Evolutionary conservation across 768 basidiomycete genomes (phyloP).

Genomic region (Russula griseocarnosa): DNA sequence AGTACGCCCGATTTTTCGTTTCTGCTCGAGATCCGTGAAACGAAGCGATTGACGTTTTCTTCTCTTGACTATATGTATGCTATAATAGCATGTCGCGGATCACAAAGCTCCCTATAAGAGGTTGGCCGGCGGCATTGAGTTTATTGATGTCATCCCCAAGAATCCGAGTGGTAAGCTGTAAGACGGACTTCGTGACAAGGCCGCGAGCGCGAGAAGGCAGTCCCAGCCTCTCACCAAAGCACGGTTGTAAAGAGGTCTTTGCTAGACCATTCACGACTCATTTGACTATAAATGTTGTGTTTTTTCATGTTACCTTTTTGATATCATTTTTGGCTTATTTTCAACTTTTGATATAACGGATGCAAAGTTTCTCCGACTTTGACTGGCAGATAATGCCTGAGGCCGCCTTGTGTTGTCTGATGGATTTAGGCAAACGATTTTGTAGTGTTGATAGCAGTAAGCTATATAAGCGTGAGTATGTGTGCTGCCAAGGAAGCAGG

Average conservation of each 20-base stretch:
- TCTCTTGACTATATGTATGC: neutral
- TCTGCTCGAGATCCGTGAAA: neutral
- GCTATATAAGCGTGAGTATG: neutral
- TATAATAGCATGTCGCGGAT: slow-evolving; percentile 35
- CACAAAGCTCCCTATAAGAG: slow-evolving; percentile 38
- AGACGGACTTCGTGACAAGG: slow-evolving; percentile 33
- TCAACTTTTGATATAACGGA: neutral
- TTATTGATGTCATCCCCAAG: slow-evolving; percentile 37
- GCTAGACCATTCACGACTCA: neutral
- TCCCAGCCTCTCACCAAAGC: neutral
- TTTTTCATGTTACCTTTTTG: neutral
- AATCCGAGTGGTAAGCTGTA: slow-evolving; percentile 36
- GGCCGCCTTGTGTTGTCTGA: too few relatives aligned
- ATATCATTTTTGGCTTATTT: neutral
- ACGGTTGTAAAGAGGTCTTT: slow-evolving; percentile 8
- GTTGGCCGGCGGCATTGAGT: slow-evolving; percentile 39
- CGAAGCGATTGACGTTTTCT: neutral
- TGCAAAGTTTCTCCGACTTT: neutral
- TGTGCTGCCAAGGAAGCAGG: neutral
- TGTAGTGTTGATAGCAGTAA: neutral
- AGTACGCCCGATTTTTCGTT: slow-evolving; percentile 4
- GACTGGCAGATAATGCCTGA: too few relatives aligned
- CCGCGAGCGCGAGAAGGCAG: slow-evolving; percentile 20
- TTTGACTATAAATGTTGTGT: neutral
- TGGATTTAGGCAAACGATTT: too few relatives aligned